Evolutionary conservation across 2,329 filamentous ascomycete genomes (phyloP), one percentile per base, ranked within the genome.

Genomic region (Cytospora schulzeri): DNA sequence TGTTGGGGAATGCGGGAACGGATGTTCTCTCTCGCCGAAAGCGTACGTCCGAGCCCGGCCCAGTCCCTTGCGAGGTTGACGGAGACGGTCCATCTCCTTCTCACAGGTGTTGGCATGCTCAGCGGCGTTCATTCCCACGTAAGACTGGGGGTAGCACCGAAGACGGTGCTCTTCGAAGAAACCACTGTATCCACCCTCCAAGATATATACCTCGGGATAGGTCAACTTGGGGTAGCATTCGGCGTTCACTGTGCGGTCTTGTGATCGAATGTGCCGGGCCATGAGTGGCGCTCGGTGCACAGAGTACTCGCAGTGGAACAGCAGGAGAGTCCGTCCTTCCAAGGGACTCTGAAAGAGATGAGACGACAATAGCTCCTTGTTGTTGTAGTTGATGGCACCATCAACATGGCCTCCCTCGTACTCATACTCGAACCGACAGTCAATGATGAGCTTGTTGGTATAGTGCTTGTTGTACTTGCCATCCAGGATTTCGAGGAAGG

Each of bases 281-380:
- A 98, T 98, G 68, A 97, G 89, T 55, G 95, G 95, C 54, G 95
- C 95, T 68, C 95, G 91, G 76, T 98, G 94, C 48, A 92, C 94
- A 38, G 95, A 98, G 79, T 98, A 99, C 79, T 99, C 95, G 85
- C 95, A 99, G 80, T 99, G 95, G 72, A 99, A 92, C 70, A 99
- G 88, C 67, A 99, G 79, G 14, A 97, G 83, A 0, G 93, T 95
- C 69, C 88, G 90, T 57, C 89, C 85, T 55, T 85, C 79, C 71
- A 89, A 86, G 22, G 84, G 83, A 26, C 81, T 83, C 63, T 87
- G 79, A 76, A 99, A 97, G 57, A 99, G 85, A 70, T 93, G 88
- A 62, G 83, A 82, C 11, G 92, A 88, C 65, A 99, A 83, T 66
- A 91, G 80, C 72, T 99, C 94, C 78, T 97, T 97, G 80, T 97